A percentile compares a stretch with the other conserved stretches of the same genome.
phyloP scores from a whole-genome alignment of 2,329 filamentous ascomycete genomes.

The Gaeumannomyces tritici region DNA sequence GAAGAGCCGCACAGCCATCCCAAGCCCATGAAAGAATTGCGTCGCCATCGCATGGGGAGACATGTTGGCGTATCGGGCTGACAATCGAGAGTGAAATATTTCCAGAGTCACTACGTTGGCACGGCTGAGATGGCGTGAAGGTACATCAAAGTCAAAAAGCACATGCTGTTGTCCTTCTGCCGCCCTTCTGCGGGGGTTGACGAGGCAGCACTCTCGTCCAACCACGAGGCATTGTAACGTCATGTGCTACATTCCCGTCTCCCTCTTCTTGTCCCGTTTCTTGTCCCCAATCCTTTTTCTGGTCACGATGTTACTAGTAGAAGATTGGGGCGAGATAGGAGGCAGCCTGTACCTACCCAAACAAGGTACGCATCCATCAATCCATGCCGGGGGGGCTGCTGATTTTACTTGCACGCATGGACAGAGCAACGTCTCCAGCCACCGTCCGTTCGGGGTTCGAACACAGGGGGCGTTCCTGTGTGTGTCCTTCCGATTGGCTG shows the following conservation, averaged over 20 bases:
- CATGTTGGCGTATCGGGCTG: not conserved
- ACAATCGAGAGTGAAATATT: not conserved
- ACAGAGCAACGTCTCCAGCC: not conserved
- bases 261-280: too few relatives aligned
- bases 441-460: not conserved
- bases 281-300: too few relatives aligned
- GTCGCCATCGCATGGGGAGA: not conserved
- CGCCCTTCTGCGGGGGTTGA: too few relatives aligned
- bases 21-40: too few relatives aligned
- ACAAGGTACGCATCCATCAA: not conserved
- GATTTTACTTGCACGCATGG: not conserved
- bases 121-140: not conserved
- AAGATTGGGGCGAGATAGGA: not conserved
- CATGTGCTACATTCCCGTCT: not conserved
- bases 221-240: not conserved
- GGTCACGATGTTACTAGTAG: not conserved
- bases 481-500: not conserved
- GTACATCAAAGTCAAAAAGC: too few relatives aligned
- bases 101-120: not conserved
- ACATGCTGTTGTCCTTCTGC: not conserved
- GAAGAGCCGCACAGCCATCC: not conserved
- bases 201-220: not conserved
- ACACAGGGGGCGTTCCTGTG: not conserved
- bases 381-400: not conserved
- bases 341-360: not conserved